Evolutionary conservation across 169 alveolate species (phyloP).

Genomic region (Plasmodium coatneyi): DNA sequence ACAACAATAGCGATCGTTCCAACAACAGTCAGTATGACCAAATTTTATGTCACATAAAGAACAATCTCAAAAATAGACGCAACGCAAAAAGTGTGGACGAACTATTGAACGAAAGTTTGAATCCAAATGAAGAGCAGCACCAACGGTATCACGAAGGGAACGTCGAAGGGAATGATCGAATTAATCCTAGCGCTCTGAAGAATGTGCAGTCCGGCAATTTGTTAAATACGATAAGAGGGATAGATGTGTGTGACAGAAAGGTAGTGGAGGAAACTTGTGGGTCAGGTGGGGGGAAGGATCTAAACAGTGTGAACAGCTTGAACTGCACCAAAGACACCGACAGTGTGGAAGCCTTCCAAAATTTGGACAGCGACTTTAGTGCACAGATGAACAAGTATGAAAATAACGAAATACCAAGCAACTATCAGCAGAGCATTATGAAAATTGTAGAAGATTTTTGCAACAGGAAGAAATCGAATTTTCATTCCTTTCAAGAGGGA

Average conservation of each 20-base stretch:
- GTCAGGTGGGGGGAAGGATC: neutral
- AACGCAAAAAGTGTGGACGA: neutral
- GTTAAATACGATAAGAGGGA: neutral
- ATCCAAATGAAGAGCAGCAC: neutral
- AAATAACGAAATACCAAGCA: neutral
- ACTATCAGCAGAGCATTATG: neutral
- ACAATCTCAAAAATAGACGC: neutral
- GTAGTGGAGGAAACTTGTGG: neutral
- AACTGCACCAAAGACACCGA: neutral
- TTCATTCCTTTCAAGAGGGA: neutral
- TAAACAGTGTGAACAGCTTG: neutral
- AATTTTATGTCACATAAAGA: neutral
- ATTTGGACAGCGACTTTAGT: slow-evolving; percentile 5
- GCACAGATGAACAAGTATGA: slow-evolving; percentile 25
- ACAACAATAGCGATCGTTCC: neutral
- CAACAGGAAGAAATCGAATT: neutral
- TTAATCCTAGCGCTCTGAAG: neutral
- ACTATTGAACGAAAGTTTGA: neutral
- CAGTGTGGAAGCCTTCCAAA: neutral
- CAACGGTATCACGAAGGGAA: neutral
- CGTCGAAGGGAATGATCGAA: neutral
- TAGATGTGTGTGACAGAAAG: neutral
- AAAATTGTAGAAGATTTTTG: slow-evolving; percentile 15
- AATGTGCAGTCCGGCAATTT: neutral
- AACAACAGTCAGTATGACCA: neutral